A percentile compares a stretch with the other conserved stretches of the same genome.
These are phyloP conservation scores for Pichia gijzeniarum DNA, from an alignment of 805 yeast genomes.

Conservation along the genomic window DNA sequence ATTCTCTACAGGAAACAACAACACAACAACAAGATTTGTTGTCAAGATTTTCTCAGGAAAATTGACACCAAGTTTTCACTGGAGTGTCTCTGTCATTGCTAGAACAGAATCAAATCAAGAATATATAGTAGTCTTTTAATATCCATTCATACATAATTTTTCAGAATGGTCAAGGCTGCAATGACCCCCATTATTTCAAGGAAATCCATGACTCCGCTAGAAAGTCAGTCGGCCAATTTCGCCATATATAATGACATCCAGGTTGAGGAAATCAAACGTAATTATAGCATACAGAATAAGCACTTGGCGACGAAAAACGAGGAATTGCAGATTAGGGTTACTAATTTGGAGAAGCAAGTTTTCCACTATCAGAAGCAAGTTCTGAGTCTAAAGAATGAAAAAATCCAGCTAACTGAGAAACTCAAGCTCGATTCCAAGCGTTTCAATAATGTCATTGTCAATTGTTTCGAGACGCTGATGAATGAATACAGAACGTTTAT, in stretches of 20 bases:
- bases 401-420: slow-evolving; percentile 15
- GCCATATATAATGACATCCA: slow-evolving; percentile 11
- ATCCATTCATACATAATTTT: too few species aligned
- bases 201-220: slow-evolving; percentile 1
- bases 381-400: slow-evolving; percentile 22
- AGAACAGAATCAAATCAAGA: background rate
- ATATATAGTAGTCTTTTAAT: too few species aligned
- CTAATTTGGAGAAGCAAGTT: slow-evolving; percentile 46
- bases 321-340: slow-evolving; percentile 41
- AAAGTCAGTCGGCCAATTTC: background rate
- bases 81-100: background rate
- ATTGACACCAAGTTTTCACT: too few species aligned
- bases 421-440: slow-evolving; percentile 8
- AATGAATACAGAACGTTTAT: slow-evolving; percentile 11
- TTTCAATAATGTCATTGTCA: slow-evolving; percentile 11
- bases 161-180: slow-evolving; percentile 4
- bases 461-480: slow-evolving; percentile 13
- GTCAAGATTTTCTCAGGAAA: too few species aligned
- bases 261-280: slow-evolving; percentile 16
- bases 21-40: too few species aligned
- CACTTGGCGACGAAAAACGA: slow-evolving; percentile 57
- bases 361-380: slow-evolving; percentile 21
- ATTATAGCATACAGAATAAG: slow-evolving; percentile 43
- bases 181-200: background rate
- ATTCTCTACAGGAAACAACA: background rate